Base-by-base conservation (phyloP, 2,329 filamentous ascomycete genomes). In the Ceratocystis cacaofunesta region DNA sequence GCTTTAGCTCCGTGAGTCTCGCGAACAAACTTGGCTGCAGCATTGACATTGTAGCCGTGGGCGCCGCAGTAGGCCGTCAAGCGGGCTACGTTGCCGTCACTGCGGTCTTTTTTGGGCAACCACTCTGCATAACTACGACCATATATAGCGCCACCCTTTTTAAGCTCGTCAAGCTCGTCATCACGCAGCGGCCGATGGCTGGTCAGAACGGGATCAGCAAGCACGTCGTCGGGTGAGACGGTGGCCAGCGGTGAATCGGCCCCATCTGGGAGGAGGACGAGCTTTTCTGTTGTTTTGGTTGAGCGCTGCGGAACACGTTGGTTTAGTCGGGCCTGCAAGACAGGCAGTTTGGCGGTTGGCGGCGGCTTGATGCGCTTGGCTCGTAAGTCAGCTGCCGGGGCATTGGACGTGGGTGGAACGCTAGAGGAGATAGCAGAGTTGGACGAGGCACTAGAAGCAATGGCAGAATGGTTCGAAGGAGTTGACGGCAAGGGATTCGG, bases 21-120 rank as follows among this genome's bases (percentile, higher is more conserved):
- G 70, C 89, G 87, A 68, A 96, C 79, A 73, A 99, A 99, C 43
- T 89, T 85, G 15, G 92, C 90, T n/a, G 91, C 90, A 30, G 86
- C 83, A 70, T 88, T 87, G 77, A 95, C 85, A 76, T 92, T 95
- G 77, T 92, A 97, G 6, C 88, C 89, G 74, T 96, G 90, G 0
- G 94, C 92, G 0, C 91, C 97, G 75, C 92, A 97, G 75, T 97
- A 99, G 10, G 94, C 94, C 66, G 94, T 99, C 65, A 97, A 84
- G 68, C 94, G 83, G 41, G 92, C 87, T 67, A 99, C 78, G 75
- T 94, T 94, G 22, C 61, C 61, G 70, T 96, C 90, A 12, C 89
- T 87, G 65, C 94, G 81, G 72, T 92, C 85, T 25, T 88, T 82
- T 76, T 99, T 99, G 57, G 94, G 90, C 68, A 97, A 76, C 61